A percentile compares a stretch with the other conserved stretches of the same genome.
Conservation (phyloP, 2,329 filamentous ascomycete genomes). For the Emericellopsis cladophorae region DNA sequence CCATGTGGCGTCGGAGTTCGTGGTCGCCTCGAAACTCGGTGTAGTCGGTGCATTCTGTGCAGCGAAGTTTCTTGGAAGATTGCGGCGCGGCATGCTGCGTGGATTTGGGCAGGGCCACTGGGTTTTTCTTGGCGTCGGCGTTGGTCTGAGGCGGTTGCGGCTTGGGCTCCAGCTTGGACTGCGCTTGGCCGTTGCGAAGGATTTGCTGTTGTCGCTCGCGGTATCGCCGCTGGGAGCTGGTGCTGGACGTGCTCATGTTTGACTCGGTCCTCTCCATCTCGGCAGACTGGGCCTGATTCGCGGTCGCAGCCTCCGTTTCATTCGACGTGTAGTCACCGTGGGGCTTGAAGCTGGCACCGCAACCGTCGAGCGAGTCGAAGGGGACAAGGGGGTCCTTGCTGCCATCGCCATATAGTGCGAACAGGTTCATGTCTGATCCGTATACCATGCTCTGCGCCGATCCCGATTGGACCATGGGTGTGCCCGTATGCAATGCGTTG, state of each 20-base stretch:
- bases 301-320: too few relatives aligned
- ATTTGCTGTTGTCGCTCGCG: constrained; percentile 34
- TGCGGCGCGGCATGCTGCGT: constrained; percentile 41
- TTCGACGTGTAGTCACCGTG: too few relatives aligned
- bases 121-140: constrained; percentile 7
- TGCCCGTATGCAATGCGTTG: constrained; percentile 21
- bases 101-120: constrained; percentile 4
- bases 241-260: constrained; percentile 25
- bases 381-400: constrained; percentile 14
- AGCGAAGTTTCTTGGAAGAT: constrained; percentile 59
- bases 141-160: constrained; percentile 3
- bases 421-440: constrained; percentile 1
- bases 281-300: constrained; percentile 9
- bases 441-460: constrained; percentile 20
- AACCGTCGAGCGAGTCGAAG: constrained; percentile 20
- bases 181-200: constrained; percentile 25
- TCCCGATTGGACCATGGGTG: constrained; percentile 8
- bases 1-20: constrained; percentile 58
- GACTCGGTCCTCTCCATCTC: constrained; percentile 37
- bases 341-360: constrained; percentile 20
- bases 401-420: neutral
- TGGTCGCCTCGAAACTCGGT: constrained; percentile 81
- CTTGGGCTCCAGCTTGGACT: constrained; percentile 25
- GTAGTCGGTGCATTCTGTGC: constrained; percentile 56
- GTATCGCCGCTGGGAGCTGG: constrained; percentile 31